Evolutionary conservation across 352 stramenopile species (phyloP).

Genomic region (Phytophthora idaei): DNA sequence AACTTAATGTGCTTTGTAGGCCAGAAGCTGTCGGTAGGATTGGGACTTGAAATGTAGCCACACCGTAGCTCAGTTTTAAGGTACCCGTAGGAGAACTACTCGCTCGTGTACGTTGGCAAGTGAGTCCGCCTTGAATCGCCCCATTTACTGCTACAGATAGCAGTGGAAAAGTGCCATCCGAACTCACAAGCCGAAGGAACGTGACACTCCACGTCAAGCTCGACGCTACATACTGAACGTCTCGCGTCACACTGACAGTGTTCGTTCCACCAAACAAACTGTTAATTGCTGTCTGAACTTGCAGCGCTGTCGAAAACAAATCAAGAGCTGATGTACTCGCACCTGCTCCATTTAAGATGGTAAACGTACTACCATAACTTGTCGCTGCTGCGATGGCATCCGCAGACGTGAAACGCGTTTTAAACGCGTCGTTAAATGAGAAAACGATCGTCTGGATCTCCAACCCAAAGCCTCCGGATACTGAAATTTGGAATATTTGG

Average conservation of each 20-base stretch:
- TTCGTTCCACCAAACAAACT: conserved; percentile 30
- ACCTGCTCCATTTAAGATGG: conserved; percentile 27
- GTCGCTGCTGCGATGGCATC: conserved; percentile 35
- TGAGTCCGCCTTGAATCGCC: conserved; percentile 53
- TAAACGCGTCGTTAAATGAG: conserved; percentile 58
- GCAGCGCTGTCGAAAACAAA: conserved; percentile 50
- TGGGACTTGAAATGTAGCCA: conserved; percentile 15
- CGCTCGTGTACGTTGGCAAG: conserved; percentile 11
- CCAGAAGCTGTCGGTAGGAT: conserved; percentile 24
- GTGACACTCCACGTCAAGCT: conserved; percentile 61
- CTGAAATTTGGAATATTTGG: conserved; percentile 46
- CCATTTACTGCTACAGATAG: conserved; percentile 37
- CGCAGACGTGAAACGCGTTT: conserved; percentile 42
- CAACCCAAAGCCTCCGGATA: conserved; percentile 52
- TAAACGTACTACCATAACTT: conserved; percentile 54
- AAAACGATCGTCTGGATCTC: conserved; percentile 59
- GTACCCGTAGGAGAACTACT: conserved; percentile 40
- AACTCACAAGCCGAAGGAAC: conserved; percentile 48
- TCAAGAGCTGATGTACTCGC: conserved; percentile 39
- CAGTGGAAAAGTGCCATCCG: conserved; percentile 41
- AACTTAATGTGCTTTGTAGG: conserved; percentile 41
- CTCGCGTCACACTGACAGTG: conserved; percentile 40
- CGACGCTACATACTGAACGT: conserved; percentile 38
- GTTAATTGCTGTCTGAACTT: conserved; percentile 54
- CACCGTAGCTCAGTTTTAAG: conserved; percentile 55